Evolutionary conservation across 108 stramenopile genomes (phyloP).

Genomic region (Aureococcus anophagefferens): DNA sequence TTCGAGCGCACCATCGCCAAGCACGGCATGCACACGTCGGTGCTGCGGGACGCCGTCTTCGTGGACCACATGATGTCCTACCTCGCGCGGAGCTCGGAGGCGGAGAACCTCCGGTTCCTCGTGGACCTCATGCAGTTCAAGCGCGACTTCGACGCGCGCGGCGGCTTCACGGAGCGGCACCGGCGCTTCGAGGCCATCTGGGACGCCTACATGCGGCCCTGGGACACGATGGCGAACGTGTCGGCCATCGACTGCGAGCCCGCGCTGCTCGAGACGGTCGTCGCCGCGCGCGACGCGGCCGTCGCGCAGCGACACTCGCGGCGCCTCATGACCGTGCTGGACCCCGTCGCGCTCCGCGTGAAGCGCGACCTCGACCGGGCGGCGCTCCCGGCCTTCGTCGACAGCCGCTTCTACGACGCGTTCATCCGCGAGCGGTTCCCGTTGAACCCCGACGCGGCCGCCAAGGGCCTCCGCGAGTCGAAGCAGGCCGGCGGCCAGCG

Average conservation of each 20-base stretch:
- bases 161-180: neutral
- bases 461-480: too few species aligned
- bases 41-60: neutral
- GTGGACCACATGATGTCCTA: neutral
- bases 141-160: neutral
- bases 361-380: neutral
- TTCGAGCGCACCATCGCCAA: neutral
- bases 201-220: neutral
- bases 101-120: neutral
- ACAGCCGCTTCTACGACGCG: neutral
- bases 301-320: too few species aligned
- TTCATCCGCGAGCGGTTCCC: neutral
- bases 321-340: neutral
- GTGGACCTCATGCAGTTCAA: neutral
- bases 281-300: neutral
- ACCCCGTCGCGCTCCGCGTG: neutral
- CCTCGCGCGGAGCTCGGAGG: neutral
- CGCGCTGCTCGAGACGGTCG: too few species aligned
- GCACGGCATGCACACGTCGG: neutral
- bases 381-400: neutral
- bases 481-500: too few species aligned
- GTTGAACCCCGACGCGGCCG: too few species aligned
- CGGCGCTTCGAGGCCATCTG: neutral
- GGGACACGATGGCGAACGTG: neutral
- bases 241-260: neutral